A percentile compares a stretch with the other conserved stretches of the same genome.
phyloP scores from a whole-genome alignment of 352 stramenopile genomes.

The Phytophthora capsici region DNA sequence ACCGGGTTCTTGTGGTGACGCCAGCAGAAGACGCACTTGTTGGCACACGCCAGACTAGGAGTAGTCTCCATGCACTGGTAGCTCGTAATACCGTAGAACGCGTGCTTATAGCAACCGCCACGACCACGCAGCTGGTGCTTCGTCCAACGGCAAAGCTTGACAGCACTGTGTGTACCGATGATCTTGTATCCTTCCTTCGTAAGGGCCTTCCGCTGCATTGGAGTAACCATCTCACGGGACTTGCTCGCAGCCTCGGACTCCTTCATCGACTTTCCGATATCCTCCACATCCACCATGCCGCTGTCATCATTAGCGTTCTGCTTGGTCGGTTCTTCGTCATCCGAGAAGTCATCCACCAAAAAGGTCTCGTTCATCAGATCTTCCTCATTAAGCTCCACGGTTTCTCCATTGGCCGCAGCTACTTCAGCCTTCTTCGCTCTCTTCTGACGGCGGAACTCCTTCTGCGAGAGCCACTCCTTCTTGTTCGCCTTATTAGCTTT shows the following conservation, averaged over 20 bases:
- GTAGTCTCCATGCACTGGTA: constrained; percentile 99
- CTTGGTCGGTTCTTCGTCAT: constrained; percentile 61
- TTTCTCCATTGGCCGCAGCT: constrained; percentile 57
- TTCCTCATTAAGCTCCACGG: constrained; percentile 78
- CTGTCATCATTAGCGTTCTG: constrained; percentile 41
- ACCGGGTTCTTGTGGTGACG: constrained; percentile 99
- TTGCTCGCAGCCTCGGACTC: constrained; percentile 73
- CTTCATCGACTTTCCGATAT: constrained; percentile 89
- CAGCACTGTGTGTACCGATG: constrained; percentile 97
- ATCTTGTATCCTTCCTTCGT: constrained; percentile 99
- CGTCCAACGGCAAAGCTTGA: constrained; percentile 99
- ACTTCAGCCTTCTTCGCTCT: constrained; percentile 70
- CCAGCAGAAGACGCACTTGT: constrained; percentile 99
- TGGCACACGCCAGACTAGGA: constrained; percentile 96
- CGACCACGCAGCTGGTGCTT: constrained; percentile 98
- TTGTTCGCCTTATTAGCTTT: constrained; percentile 28
- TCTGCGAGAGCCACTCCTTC: constrained; percentile 77
- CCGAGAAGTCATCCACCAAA: constrained; percentile 72
- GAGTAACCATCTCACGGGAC: constrained; percentile 95
- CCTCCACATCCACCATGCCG: constrained; percentile 85
- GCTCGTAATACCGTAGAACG: constrained; percentile 99
- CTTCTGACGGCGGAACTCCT: constrained; percentile 87
- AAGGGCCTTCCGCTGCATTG: constrained; percentile 92
- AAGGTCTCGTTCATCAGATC: constrained; percentile 89
- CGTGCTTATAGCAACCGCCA: constrained; percentile 99